Evolutionary conservation across 1,139 yeast genomes (phyloP), one percentile per base, ranked within the genome.

Genomic region (Sugiyamaella xylanicola): DNA sequence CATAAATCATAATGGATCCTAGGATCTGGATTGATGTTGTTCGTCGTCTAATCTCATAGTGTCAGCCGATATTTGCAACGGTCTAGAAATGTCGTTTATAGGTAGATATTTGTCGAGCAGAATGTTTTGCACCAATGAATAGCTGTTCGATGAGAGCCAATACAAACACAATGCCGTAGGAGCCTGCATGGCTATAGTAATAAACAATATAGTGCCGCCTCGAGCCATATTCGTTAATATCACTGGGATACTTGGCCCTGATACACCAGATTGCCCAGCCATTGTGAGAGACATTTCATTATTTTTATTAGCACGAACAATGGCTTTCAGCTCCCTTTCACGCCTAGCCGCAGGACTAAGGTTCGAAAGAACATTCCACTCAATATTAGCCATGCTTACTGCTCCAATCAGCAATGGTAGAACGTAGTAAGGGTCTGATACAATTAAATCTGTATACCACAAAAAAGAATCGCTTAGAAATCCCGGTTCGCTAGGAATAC

Each of bases 181-280:
- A 0, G 97, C 96, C 65, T 91, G 95, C 52, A 90, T 80, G 0
- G 96, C 79, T 11, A 90, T 77, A 4, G 92, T 92, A 87, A 90
- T 89, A 73, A 92, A 77, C 62, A 88, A 84, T 1, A 90, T 84
- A 52, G 87, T 83, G 22, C 93, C 84, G 65, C 89, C 77, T 65
- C 97, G 76, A 1, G 95, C 81, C 1, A 87, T 69, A 61, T 84
- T 89, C 77, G 70, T 17, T 82, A 82, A 67, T 79, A 90, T 61
- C 1, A 61, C 64, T 25, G 86, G 78, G 19, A 86, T 69, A 5
- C 87, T 83, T 2, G 88, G 84, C 50, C 90, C 73, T 39, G 72
- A 71, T 57, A 74, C 76, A 65, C 64, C 65, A 65, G 64, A 65
- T 69, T 73, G 58, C 70, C 75, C 57, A 72, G 75, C 67, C 59